Conservation (phyloP, 179 eudicot genomes). For the Gypsophila paniculata region DNA sequence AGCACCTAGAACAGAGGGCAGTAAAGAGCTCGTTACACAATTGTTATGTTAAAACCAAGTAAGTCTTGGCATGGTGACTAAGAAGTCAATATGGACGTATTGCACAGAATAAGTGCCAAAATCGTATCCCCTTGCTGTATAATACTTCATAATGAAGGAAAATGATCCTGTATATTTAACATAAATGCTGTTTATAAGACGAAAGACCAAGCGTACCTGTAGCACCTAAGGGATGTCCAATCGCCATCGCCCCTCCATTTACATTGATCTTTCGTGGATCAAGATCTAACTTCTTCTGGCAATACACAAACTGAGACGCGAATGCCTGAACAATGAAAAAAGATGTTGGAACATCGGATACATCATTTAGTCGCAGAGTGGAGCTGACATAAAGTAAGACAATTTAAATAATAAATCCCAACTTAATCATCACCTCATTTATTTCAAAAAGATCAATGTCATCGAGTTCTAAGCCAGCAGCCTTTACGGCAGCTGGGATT, state of each 20-base stretch:
- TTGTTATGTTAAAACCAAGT: background rate
- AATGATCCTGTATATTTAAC: no score
- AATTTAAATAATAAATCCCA: background rate
- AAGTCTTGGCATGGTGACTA: no score
- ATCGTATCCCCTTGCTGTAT: no score
- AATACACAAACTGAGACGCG: conserved; percentile 89
- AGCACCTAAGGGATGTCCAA: conserved; percentile 97
- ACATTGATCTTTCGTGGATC: conserved; percentile 88
- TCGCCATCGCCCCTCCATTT: conserved; percentile 97
- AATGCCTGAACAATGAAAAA: conserved; percentile 56
- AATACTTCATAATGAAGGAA: no score
- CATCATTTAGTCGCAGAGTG: background rate
- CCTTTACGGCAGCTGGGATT: conserved; percentile 93
- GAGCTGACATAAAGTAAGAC: no score
- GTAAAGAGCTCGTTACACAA: background rate
- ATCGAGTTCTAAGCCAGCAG: conserved; percentile 88
- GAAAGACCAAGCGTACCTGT: conserved; percentile 51
- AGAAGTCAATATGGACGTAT: no score
- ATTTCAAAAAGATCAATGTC: conserved; percentile 95
- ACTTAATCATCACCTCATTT: conserved; percentile 59
- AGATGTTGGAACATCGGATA: background rate
- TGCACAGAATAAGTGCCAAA: no score
- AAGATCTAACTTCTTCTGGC: conserved; percentile 78
- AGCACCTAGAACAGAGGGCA: conserved; percentile 49
- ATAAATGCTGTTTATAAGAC: no score